phyloP scores from a whole-genome alignment of 2,329 filamentous ascomycete genomes.

The Camptophora hylomeconis region DNA sequence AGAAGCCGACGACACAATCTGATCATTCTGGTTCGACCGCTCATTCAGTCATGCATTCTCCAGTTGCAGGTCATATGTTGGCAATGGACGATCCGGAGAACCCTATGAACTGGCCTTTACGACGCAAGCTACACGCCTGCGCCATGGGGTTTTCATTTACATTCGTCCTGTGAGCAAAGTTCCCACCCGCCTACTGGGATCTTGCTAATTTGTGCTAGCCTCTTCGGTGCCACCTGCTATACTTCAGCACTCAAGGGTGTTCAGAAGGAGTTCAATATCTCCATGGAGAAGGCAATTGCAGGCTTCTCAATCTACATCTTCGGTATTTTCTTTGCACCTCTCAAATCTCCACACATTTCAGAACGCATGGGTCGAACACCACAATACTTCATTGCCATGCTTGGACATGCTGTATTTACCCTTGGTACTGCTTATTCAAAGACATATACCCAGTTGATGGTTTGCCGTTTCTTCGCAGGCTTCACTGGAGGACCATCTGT shows the following conservation, averaged over 20 bases:
- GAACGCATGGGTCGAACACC: neutral
- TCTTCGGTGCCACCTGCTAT: neutral
- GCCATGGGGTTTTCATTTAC: too few species aligned
- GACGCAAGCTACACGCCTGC: too few species aligned
- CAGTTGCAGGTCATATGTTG: too few species aligned
- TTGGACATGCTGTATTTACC: constrained; percentile 34
- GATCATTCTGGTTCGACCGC: too few species aligned
- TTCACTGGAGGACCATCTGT: constrained; percentile 42
- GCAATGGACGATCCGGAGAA: too few species aligned
- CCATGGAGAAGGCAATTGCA: neutral
- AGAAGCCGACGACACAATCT: too few species aligned
- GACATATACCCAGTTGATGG: constrained; percentile 54
- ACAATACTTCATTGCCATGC: too few species aligned
- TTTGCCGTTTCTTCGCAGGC: constrained; percentile 65
- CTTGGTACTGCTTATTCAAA: constrained; percentile 34
- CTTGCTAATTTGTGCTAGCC: too few species aligned
- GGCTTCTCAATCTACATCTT: neutral
- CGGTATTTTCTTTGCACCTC: neutral
- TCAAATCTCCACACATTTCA: neutral
- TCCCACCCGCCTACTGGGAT: too few species aligned
- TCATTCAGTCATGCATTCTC: too few species aligned
- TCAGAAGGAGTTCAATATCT: neutral
- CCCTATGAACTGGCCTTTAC: too few species aligned
- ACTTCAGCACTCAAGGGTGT: neutral
- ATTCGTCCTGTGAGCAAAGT: too few species aligned